Conservation (phyloP, 176 grass and related monocot genomes). For the Aegilops sharonensis region DNA sequence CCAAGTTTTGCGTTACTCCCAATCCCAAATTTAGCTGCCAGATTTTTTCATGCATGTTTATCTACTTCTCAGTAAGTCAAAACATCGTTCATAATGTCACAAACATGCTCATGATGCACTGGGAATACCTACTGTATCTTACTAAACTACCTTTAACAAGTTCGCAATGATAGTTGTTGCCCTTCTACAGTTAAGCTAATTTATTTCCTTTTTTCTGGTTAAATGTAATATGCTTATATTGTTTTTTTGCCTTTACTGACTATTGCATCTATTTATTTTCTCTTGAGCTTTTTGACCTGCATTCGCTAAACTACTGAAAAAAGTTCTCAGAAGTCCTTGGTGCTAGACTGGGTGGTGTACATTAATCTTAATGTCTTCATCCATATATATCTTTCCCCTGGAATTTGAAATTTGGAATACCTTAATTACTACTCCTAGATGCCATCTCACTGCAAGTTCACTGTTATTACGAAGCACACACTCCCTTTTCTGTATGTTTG, state of each 20-base stretch:
- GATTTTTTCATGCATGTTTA: conserved; percentile 14
- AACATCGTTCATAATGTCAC: not conserved
- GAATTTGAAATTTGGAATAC: not conserved
- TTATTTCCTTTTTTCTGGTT: conserved; percentile 17
- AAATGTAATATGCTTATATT: not conserved
- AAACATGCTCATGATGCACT: not conserved
- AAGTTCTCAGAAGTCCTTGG: not conserved
- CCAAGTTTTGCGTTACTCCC: not conserved
- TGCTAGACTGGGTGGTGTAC: not conserved
- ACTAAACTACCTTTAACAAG: conserved; percentile 1
- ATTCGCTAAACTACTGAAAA: not conserved
- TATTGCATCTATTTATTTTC: not conserved
- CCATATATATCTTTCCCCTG: not conserved
- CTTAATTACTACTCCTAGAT: not conserved
- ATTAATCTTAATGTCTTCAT: conserved; percentile 1
- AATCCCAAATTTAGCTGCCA: not conserved
- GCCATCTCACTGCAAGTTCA: conserved; percentile 5
- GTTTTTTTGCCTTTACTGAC: not conserved
- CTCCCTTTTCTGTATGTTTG: not conserved
- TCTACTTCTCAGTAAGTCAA: not conserved
- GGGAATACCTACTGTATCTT: not conserved
- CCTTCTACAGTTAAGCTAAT: not conserved
- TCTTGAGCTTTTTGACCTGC: conserved; percentile 5
- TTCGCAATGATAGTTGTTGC: not conserved
- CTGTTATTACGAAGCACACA: not conserved